Base-by-base conservation (phyloP, 169 alveolate species). In the Cryptosporidium baileyi region DNA sequence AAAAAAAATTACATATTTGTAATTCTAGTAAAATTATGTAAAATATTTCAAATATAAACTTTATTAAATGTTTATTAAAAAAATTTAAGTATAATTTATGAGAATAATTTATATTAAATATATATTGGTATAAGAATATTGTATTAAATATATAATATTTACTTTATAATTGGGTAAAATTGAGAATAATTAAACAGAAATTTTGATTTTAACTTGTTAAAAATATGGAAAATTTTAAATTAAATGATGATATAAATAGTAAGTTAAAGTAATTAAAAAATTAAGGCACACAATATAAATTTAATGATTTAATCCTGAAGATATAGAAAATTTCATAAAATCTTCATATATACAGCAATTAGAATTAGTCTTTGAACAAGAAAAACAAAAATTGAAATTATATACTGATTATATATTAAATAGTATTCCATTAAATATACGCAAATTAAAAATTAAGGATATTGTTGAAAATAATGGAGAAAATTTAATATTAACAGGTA, bases 401-500 rank as follows among this genome's bases (percentile, higher is more conserved):
- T 74, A 74, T 54, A 44, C 61, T 22, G 85, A 74, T 24, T 74
- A 54, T 41, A 74, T 74, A 26, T n/a, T 74, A 24, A 36, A 7
- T 28, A 41, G 65, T 26, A 54, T 74, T n/a, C 85, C 85, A 9
- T 30, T 24, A 15, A 54, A 40, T 41, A 74, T 74, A 22, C 49
- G 85, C n/a, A 74, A 74, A 17, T 40, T 74, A n/a, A 74, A 52
- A 60, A 74, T 74, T 24, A 74, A 51, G 24, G 85, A 74, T 3
- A 74, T 74, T 36, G 4, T 74, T 9, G 67, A 52, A 22, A 60
- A 74, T 34, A 47, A 65, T 13, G 81, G 81, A 3, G 47, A 65
- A 13, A 65, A 74, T 54, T 6, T 74, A 26, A 34, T 54, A 8
- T 59, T 74, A 52, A 41, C 85, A 57, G 85, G 85, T 74, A 74